Evolutionary conservation across 768 basidiomycete genomes (phyloP).

Genomic region (Daedaleopsis nitida): DNA sequence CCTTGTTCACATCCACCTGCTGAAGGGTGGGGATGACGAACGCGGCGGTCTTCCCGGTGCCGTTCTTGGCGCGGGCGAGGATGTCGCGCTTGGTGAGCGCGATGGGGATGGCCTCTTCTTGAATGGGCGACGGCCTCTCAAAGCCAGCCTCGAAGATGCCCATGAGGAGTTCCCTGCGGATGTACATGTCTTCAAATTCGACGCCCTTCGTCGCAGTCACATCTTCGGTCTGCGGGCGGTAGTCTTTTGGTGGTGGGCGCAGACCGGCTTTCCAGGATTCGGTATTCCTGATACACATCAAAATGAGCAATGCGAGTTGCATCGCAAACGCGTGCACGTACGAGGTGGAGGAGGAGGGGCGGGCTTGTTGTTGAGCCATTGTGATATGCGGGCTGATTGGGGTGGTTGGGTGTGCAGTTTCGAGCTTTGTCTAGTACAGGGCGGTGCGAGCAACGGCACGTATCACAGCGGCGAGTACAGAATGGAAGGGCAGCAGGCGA

Average conservation of each 20-base stretch:
- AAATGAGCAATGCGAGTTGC: background rate
- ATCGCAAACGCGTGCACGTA: constrained; percentile 15
- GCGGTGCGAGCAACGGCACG: background rate
- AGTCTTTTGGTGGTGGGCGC: constrained; percentile 86
- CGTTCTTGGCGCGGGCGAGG: constrained; percentile 94
- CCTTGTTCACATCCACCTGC: constrained; percentile 79
- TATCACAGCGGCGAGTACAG: background rate
- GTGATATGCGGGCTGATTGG: constrained; percentile 2
- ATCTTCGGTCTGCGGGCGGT: constrained; percentile 95
- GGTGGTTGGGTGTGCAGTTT: constrained; percentile 16
- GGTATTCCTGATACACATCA: constrained; percentile 14
- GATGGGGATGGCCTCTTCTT: constrained; percentile 97
- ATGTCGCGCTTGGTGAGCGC: constrained; percentile 93
- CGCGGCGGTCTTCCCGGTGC: constrained; percentile 97
- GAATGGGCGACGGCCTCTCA: constrained; percentile 95
- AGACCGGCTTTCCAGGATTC: constrained; percentile 75
- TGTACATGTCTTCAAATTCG: constrained; percentile 94
- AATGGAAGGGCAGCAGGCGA: background rate
- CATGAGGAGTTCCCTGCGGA: constrained; percentile 96
- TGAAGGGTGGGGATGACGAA: constrained; percentile 98
- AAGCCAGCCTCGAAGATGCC: constrained; percentile 99
- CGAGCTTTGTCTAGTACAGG: constrained; percentile 18
- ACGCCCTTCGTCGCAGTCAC: constrained; percentile 91
- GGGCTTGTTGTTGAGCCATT: constrained; percentile 31
- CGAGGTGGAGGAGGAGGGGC: constrained; percentile 39